These are phyloP conservation scores for Saccharomycopsis synnaedendra DNA, from an alignment of 805 yeast genomes.

Conservation along the genomic window DNA sequence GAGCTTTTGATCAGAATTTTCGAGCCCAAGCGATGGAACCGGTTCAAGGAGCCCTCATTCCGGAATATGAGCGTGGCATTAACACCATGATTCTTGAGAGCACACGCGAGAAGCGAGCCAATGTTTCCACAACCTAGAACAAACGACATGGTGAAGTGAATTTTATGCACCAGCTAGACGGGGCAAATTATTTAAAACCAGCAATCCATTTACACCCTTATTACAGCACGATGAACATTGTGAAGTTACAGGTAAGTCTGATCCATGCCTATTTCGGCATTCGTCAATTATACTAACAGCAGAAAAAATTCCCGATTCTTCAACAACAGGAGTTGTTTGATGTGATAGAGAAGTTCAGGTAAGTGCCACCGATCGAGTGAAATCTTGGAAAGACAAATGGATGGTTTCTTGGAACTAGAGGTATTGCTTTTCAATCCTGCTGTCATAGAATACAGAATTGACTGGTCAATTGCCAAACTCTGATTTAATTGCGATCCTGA, in stretches of 20 bases:
- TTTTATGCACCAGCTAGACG: too few species aligned
- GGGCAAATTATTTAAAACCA: too few species aligned
- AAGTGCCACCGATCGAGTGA: conserved; percentile 12
- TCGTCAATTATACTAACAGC: conserved; percentile 4
- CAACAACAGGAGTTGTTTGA: conserved; percentile 79
- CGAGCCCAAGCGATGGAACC: conserved; percentile 23
- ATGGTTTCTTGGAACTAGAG: too few species aligned
- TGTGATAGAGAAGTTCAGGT: conserved; percentile 71
- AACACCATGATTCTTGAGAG: conserved; percentile 23
- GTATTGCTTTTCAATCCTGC: too few species aligned
- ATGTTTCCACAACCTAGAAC: conserved; percentile 12
- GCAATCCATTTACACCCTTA: too few species aligned
- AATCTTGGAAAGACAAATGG: not conserved
- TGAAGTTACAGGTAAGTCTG: conserved; percentile 44
- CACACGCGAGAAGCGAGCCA: conserved; percentile 31
- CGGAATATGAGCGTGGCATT: conserved; percentile 24
- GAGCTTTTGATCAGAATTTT: conserved; percentile 20
- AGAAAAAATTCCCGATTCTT: conserved; percentile 78
- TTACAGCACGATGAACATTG: conserved; percentile 41
- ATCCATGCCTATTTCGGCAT: not conserved
- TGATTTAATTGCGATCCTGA: too few species aligned
- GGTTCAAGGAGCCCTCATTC: conserved; percentile 21
- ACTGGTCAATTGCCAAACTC: not conserved
- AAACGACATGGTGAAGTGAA: too few species aligned
- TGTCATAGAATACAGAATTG: not conserved